Percentiles rank a stretch among this genome's conserved stretches.
phyloP scores from a whole-genome alignment of 352 stramenopile species.

The Pythium aristosporum region DNA sequence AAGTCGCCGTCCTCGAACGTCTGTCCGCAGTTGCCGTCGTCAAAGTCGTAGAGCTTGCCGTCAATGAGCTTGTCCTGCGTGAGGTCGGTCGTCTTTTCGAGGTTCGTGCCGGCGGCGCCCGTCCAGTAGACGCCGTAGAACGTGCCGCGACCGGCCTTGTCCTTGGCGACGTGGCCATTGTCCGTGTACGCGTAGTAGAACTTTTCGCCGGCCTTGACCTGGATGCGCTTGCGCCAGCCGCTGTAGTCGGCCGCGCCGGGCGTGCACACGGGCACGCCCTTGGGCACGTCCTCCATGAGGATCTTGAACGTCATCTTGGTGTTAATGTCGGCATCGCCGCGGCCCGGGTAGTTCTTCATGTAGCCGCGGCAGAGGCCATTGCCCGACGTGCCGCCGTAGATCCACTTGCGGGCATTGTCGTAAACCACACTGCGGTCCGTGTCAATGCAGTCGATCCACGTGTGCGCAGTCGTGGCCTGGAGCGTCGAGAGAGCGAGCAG shows the following conservation, averaged over 20 bases:
- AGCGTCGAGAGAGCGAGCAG: slow-evolving; percentile 8
- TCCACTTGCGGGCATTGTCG: slow-evolving; percentile 52
- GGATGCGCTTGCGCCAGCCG: slow-evolving; percentile 41
- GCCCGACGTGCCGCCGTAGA: slow-evolving; percentile 39
- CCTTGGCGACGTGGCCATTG: slow-evolving; percentile 65
- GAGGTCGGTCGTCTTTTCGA: slow-evolving; percentile 48
- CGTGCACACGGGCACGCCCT: slow-evolving; percentile 35
- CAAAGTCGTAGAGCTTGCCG: slow-evolving; percentile 63
- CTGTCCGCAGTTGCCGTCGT: slow-evolving; percentile 64
- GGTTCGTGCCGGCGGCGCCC: slow-evolving; percentile 32
- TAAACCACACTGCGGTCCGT: slow-evolving; percentile 55
- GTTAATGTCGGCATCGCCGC: slow-evolving; percentile 41
- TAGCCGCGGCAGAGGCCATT: slow-evolving; percentile 59
- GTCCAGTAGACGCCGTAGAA: slow-evolving; percentile 71
- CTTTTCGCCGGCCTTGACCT: slow-evolving; percentile 38
- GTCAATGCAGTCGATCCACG: slow-evolving; percentile 77
- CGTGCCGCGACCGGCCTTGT: slow-evolving; percentile 51
- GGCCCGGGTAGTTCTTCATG: slow-evolving; percentile 63
- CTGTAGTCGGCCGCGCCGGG: slow-evolving; percentile 35
- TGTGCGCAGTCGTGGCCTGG: slow-evolving; percentile 32
- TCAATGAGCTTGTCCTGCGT: slow-evolving; percentile 57
- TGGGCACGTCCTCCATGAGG: slow-evolving; percentile 44
- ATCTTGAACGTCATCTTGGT: slow-evolving; percentile 53
- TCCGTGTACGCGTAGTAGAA: slow-evolving; percentile 65
- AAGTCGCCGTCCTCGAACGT: slow-evolving; percentile 41